A percentile compares a stretch with the other conserved stretches of the same genome.
Evolutionary conservation across 768 basidiomycete species (phyloP).

Genomic region (Boletus patriciae): DNA sequence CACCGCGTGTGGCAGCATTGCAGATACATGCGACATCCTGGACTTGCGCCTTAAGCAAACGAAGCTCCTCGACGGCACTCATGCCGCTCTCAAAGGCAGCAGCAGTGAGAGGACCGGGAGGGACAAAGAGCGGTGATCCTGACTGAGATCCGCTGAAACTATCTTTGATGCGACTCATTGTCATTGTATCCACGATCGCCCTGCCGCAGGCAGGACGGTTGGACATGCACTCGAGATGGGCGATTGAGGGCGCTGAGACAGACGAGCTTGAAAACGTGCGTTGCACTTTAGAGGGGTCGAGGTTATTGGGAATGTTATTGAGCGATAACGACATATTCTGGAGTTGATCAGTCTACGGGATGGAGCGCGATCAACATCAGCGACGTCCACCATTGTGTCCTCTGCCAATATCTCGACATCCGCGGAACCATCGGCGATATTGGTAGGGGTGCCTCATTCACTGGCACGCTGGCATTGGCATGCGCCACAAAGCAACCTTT

Average conservation of each 20-base stretch:
- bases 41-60: constrained; percentile 79
- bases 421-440: constrained; percentile 7
- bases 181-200: constrained; percentile 44
- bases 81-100: constrained; percentile 60
- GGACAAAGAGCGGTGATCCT: constrained; percentile 47
- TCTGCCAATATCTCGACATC: constrained; percentile 34
- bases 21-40: constrained; percentile 80
- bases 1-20: constrained; percentile 74
- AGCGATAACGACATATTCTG: constrained; percentile 52
- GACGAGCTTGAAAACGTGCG: constrained; percentile 35
- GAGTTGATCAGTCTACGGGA: constrained; percentile 28
- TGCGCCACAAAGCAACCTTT: no score
- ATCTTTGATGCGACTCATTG: constrained; percentile 32
- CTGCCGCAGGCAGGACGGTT: constrained; percentile 63
- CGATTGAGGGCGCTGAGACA: constrained; percentile 47
- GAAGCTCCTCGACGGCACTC: constrained; percentile 75
- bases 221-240: constrained; percentile 39
- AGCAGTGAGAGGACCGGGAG: constrained; percentile 54
- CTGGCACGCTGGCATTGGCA: no score
- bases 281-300: constrained; percentile 37
- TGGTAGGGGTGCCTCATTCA: constrained; percentile 12
- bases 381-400: constrained; percentile 27
- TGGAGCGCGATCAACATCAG: constrained; percentile 23
- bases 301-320: constrained; percentile 44
- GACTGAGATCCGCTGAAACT: constrained; percentile 29